phyloP scores from a whole-genome alignment of 108 stramenopile genomes.

The Hondaea fermentalgiana region DNA sequence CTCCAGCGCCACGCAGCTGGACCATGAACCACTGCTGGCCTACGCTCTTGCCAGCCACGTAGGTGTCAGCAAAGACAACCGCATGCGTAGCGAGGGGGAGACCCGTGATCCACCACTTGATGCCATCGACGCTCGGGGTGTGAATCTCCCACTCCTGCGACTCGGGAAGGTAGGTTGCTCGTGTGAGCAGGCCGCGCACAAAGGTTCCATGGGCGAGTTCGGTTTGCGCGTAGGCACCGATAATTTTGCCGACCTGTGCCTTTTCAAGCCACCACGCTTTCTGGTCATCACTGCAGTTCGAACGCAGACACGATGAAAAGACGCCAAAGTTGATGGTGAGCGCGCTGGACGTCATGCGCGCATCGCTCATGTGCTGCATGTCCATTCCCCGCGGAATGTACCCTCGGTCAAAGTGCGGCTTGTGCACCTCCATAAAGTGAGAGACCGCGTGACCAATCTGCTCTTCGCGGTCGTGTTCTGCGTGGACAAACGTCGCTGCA shows the following conservation, averaged over 20 bases:
- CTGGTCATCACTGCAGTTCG: not conserved
- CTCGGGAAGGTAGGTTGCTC: not conserved
- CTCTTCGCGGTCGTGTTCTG: not conserved
- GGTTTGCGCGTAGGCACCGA: not conserved
- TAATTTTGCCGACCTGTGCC: not conserved
- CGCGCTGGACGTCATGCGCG: not conserved
- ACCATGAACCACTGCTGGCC: conserved; percentile 11
- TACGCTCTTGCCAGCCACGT: not conserved
- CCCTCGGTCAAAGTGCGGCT: conserved; percentile 3
- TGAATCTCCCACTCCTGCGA: not conserved
- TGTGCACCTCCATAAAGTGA: conserved; percentile 12
- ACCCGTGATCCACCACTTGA: conserved; percentile 11
- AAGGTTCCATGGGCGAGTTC: not conserved
- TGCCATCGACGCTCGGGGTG: not conserved
- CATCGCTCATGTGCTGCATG: conserved; percentile 18
- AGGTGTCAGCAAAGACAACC: not conserved
- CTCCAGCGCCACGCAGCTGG: not conserved
- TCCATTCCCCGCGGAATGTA: not conserved
- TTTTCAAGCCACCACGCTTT: not conserved
- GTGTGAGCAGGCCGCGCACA: not conserved
- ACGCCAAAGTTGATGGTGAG: conserved; percentile 19
- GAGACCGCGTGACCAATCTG: not conserved
- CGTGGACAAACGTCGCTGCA: not conserved
- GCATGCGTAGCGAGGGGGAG: not conserved
- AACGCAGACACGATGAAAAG: not conserved